A percentile compares a stretch with the other conserved stretches of the same genome.
Conservation (phyloP, 345 rosid species). For the Brassica juncea region DNA sequence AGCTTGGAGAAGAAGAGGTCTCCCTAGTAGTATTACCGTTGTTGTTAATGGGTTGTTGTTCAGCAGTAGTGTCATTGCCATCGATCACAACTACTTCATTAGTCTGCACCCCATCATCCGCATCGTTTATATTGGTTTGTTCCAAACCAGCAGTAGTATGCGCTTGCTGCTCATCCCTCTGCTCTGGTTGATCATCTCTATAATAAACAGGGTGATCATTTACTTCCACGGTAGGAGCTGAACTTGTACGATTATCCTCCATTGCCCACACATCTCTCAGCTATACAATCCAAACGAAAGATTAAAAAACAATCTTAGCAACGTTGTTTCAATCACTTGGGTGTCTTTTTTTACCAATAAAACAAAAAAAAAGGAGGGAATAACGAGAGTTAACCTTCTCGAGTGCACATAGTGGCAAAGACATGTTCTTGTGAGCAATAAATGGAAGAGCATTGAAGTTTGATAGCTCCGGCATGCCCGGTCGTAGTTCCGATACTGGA, state of each 20-base stretch:
- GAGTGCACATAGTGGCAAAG: conserved; percentile 30
- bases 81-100: conserved; percentile 4
- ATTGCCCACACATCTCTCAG: conserved; percentile 16
- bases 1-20: background rate
- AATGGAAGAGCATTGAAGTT: conserved; percentile 37
- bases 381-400: conserved; percentile 20
- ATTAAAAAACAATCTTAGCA: background rate
- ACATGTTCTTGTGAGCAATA: conserved; percentile 38
- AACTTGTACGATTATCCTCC: conserved; percentile 5
- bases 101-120: conserved; percentile 1
- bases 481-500: conserved; percentile 29
- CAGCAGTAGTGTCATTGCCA: no score
- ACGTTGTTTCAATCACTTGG: background rate
- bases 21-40: background rate
- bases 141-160: background rate
- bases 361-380: background rate
- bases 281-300: conserved; percentile 18
- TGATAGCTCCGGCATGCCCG: conserved; percentile 33
- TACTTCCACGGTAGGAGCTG: conserved; percentile 19
- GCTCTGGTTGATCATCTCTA: conserved; percentile 15
- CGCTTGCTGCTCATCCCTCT: conserved; percentile 20
- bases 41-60: no score
- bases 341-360: background rate
- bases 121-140: conserved; percentile 5
- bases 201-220: background rate